A percentile compares a stretch with the other conserved stretches of the same genome.
These are phyloP conservation scores for Diophrys sp. DNA, from an alignment of 73 alveolate species.

Conservation along the genomic window DNA sequence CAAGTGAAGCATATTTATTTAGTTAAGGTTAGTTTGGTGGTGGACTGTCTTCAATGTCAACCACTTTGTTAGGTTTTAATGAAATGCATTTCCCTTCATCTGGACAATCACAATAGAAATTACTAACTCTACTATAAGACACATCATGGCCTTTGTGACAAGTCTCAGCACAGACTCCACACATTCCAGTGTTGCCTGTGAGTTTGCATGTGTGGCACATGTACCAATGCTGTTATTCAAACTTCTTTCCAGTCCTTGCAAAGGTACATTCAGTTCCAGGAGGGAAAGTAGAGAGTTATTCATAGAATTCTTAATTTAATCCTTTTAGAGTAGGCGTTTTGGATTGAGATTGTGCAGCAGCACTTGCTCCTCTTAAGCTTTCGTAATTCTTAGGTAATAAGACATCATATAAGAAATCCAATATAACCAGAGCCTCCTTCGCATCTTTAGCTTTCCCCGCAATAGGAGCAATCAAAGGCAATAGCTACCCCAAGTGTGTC, in stretches of 20 bases:
- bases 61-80: conserved; percentile 17
- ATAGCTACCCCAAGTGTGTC: too few relatives aligned
- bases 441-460: too few relatives aligned
- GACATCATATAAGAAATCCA: neutral
- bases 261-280: conserved; percentile 27
- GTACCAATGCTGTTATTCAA: conserved; percentile 51
- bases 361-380: neutral
- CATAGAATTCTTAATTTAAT: neutral
- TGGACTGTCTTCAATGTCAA: too few relatives aligned
- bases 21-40: too few relatives aligned
- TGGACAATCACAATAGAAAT: conserved; percentile 66
- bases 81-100: conserved; percentile 53
- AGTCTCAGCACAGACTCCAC: conserved; percentile 45
- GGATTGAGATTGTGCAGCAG: neutral
- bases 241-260: conserved; percentile 31
- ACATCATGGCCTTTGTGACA: conserved; percentile 67
- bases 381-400: neutral
- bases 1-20: neutral
- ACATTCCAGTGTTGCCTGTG: conserved; percentile 47
- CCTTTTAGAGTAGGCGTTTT: neutral
- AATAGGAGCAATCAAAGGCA: too few relatives aligned
- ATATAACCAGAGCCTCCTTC: too few relatives aligned
- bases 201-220: conserved; percentile 57
- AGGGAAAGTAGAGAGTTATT: neutral
- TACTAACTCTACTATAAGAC: conserved; percentile 45